Conservation (phyloP, 2,329 filamentous ascomycete species). For the Colletotrichum limetticola region DNA sequence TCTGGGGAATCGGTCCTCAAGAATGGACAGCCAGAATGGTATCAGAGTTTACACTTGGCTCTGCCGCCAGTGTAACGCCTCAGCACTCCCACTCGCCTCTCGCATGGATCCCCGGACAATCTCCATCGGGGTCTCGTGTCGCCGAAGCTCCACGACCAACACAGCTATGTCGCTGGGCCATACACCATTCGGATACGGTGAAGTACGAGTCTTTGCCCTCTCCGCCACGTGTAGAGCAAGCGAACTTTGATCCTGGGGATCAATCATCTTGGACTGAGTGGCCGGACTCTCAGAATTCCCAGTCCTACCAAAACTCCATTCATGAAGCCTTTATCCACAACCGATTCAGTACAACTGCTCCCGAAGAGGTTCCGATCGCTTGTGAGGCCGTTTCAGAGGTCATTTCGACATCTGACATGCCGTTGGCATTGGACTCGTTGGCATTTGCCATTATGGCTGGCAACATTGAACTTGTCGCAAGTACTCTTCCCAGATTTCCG, state of each 20-base stretch:
- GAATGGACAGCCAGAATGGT: slow-evolving; percentile 32
- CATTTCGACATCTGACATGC: slow-evolving; percentile 13
- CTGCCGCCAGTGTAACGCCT: neutral
- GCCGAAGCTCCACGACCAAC: slow-evolving; percentile 35
- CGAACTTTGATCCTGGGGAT: slow-evolving; percentile 24
- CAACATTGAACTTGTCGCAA: slow-evolving; percentile 20
- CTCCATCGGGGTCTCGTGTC: accelerated
- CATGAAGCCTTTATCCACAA: neutral
- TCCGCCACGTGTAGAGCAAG: neutral
- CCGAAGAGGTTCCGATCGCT: slow-evolving; percentile 30
- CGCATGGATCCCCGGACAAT: neutral
- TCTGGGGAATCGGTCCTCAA: slow-evolving; percentile 39
- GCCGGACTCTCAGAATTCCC: neutral
- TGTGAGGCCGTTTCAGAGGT: slow-evolving; percentile 7
- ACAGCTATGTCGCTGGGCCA: slow-evolving; percentile 32
- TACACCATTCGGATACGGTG: slow-evolving; percentile 3
- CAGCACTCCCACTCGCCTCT: neutral
- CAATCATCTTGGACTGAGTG: slow-evolving; percentile 31
- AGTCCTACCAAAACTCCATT: neutral
- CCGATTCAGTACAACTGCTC: neutral
- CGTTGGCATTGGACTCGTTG: slow-evolving; percentile 17
- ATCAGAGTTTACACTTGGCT: neutral
- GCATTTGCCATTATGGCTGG: slow-evolving; percentile 40
- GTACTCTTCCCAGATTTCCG: too few relatives aligned
- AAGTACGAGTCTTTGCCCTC: neutral